Conservation (phyloP, 2,329 filamentous ascomycete genomes). For the Colletotrichum sp. region DNA sequence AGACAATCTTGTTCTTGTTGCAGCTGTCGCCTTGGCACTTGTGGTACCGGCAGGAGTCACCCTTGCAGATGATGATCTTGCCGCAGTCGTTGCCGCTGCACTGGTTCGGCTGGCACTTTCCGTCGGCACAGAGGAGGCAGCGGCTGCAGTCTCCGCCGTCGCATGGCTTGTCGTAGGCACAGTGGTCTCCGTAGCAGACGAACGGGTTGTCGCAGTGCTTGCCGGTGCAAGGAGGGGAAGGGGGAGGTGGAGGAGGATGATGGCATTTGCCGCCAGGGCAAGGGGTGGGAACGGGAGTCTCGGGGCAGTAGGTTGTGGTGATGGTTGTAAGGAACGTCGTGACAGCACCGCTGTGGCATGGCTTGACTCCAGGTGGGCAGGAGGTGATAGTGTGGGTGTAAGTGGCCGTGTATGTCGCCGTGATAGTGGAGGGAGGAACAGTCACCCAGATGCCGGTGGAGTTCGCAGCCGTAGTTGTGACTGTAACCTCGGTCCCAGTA, state of each 20-base stretch:
- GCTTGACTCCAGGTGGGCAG: background rate
- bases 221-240: slow-evolving; percentile 15
- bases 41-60: background rate
- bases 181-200: slow-evolving; percentile 21
- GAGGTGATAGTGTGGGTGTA: background rate
- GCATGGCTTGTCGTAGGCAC: slow-evolving; percentile 27
- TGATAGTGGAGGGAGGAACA: background rate
- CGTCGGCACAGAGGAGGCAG: slow-evolving; percentile 29
- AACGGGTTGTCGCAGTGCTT: background rate
- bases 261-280: background rate
- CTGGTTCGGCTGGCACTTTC: slow-evolving; percentile 16
- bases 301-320: slow-evolving; percentile 11
- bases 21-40: slow-evolving; percentile 10
- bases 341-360: background rate
- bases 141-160: slow-evolving; percentile 21
- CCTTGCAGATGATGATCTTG: slow-evolving; percentile 1
- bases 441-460: background rate
- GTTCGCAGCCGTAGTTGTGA: background rate
- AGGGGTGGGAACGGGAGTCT: background rate
- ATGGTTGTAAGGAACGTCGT: background rate
- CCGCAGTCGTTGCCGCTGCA: slow-evolving; percentile 20
- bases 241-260: background rate
- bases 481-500: background rate
- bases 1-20: slow-evolving; percentile 2
- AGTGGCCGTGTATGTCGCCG: background rate